phyloP scores from a whole-genome alignment of 257 asterid genomes.

The Nicotiana undulata region DNA sequence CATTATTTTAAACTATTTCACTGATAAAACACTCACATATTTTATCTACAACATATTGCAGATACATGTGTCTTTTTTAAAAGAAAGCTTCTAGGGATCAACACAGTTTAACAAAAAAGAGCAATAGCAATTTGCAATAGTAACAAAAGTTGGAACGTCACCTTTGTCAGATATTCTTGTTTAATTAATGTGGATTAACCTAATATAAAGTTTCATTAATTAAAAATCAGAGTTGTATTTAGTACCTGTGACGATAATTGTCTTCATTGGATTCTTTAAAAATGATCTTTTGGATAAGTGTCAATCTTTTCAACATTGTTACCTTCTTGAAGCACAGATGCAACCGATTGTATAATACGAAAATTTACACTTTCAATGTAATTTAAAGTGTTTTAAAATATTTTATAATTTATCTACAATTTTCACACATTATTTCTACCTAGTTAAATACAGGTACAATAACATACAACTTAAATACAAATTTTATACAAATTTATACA shows the following conservation, averaged over 20 bases:
- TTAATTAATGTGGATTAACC: background rate
- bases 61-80: no score
- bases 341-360: background rate
- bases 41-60: no score
- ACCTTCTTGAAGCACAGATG: conserved; percentile 5
- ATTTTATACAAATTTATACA: no score
- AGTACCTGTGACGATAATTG: background rate
- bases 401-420: no score
- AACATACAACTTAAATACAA: no score
- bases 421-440: no score
- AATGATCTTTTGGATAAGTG: conserved; percentile 5
- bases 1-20: no score
- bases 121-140: background rate
- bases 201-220: background rate
- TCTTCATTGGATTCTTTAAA: conserved; percentile 4
- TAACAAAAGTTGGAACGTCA: conserved; percentile 18
- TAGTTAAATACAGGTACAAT: no score
- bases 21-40: no score
- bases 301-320: background rate
- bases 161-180: conserved; percentile 15
- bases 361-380: no score
- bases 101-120: conserved; percentile 14
- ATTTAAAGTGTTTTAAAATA: no score
- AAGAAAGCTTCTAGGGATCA: conserved; percentile 33
- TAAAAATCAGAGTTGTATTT: background rate